These are phyloP conservation scores for Amphichorda felina DNA, from an alignment of 2,329 filamentous ascomycete species.

Conservation along the genomic window DNA sequence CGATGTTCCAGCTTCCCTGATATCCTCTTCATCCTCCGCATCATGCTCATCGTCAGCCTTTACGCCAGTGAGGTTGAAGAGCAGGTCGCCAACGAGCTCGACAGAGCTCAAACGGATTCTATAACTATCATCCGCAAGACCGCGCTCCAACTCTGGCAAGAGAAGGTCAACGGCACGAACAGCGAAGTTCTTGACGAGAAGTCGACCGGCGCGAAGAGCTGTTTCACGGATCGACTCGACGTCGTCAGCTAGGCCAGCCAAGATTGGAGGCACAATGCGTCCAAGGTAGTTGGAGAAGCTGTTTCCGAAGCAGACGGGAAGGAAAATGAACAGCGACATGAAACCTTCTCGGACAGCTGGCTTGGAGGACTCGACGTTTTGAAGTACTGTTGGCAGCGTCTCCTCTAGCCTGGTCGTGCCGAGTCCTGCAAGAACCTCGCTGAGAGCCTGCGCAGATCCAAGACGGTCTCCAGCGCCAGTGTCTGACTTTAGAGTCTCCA, in stretches of 20 bases:
- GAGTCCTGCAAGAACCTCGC: constrained; percentile 88
- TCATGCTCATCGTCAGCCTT: constrained; percentile 69
- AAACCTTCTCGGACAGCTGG: constrained; percentile 90
- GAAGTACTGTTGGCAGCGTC: constrained; percentile 87
- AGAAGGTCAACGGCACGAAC: constrained; percentile 88
- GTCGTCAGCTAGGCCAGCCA: constrained; percentile 89
- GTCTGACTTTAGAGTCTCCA: constrained; percentile 95
- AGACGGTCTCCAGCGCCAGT: constrained; percentile 92
- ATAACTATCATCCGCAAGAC: constrained; percentile 93
- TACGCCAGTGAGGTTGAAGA: constrained; percentile 96
- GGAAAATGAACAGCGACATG: constrained; percentile 98
- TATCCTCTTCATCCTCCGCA: constrained; percentile 65
- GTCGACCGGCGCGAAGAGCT: constrained; percentile 81
- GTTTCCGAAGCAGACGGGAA: constrained; percentile 97
- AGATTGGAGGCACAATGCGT: constrained; percentile 89
- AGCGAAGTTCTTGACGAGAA: constrained; percentile 97
- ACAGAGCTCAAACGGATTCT: constrained; percentile 97
- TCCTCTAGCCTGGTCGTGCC: constrained; percentile 90
- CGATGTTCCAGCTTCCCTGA: constrained; percentile 82
- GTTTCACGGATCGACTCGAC: constrained; percentile 94
- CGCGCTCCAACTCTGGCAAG: constrained; percentile 87
- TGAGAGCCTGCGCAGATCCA: constrained; percentile 90
- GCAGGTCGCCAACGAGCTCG: constrained; percentile 87
- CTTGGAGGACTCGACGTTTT: constrained; percentile 90
- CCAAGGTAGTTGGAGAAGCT: constrained; percentile 93